Conservation (phyloP, 73 alveolate species). For the Symbiodinium pilosum region DNA sequence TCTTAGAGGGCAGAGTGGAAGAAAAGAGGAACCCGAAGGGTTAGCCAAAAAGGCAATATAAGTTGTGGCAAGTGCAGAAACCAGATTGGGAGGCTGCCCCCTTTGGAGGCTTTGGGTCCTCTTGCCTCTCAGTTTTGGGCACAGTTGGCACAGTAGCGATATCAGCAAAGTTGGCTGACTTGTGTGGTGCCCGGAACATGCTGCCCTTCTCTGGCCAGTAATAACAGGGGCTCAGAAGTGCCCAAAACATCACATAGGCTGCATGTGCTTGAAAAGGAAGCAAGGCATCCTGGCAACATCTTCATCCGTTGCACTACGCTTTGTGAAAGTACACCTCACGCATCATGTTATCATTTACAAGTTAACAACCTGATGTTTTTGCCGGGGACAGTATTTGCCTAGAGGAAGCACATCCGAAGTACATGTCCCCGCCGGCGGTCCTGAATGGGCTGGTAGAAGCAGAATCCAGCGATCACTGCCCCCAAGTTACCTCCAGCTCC, state of each 20-base stretch:
- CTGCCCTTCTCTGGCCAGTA: constrained; percentile 34
- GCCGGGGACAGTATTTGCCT: neutral
- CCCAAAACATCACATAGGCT: neutral
- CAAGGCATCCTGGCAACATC: too few species aligned
- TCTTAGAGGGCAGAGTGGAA: too few species aligned
- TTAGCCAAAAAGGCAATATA: too few species aligned
- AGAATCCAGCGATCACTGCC: neutral
- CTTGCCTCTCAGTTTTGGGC: too few species aligned
- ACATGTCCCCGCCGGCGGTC: too few species aligned
- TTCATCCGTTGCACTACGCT: neutral
- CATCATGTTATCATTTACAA: neutral
- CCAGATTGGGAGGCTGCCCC: too few species aligned
- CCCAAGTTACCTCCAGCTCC: constrained; percentile 51
- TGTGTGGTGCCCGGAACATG: constrained; percentile 26
- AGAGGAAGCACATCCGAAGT: neutral
- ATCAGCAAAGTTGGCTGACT: too few species aligned
- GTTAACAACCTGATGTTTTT: neutral
- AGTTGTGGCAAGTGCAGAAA: too few species aligned
- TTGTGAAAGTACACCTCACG: neutral
- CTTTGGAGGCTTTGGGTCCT: too few species aligned
- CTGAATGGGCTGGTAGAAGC: constrained; percentile 12
- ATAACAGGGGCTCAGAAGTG: neutral
- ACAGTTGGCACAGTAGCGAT: too few species aligned
- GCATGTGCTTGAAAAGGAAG: constrained; percentile 9
- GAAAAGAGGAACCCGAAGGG: too few species aligned